phyloP scores from a whole-genome alignment of 1,139 yeast species.

The Geotrichum reessii region DNA sequence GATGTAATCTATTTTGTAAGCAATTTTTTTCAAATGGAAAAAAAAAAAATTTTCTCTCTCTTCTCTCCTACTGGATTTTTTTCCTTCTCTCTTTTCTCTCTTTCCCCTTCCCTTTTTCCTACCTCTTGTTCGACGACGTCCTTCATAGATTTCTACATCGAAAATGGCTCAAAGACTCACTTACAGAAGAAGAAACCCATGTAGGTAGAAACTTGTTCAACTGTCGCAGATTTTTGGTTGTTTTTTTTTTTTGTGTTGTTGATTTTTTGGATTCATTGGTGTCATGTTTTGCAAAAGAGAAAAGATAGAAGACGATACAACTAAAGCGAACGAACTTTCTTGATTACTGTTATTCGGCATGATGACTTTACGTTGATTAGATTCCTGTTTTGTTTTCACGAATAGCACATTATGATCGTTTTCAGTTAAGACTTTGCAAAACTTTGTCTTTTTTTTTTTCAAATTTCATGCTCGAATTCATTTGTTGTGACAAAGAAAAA shows the following conservation, averaged over 20 bases:
- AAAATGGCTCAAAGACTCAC: constrained; percentile 16
- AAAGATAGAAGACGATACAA: not conserved
- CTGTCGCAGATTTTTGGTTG: not conserved
- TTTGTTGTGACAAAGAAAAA: not conserved
- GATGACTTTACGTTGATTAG: not conserved
- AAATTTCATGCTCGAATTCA: not conserved
- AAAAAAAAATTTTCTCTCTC: constrained; percentile 1
- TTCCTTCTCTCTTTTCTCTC: not conserved
- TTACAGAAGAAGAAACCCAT: constrained; percentile 21
- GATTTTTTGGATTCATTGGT: not conserved
- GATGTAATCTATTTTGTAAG: not conserved
- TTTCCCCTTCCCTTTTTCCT: not conserved
- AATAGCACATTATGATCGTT: not conserved
- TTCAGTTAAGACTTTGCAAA: not conserved
- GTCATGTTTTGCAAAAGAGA: not conserved
- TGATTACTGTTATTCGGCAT: not conserved
- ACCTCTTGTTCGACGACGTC: constrained; percentile 3
- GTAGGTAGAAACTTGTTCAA: constrained; percentile 11
- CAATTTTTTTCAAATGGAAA: constrained; percentile 2
- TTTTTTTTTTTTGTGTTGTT: not conserved
- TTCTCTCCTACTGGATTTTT: not conserved
- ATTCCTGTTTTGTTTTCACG: not conserved
- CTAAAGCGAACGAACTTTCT: not conserved
- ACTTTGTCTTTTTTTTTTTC: not conserved
- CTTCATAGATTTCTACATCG: constrained; percentile 5